These are phyloP conservation scores for Parachaetomium inaequale DNA, from an alignment of 495 filamentous ascomycete genomes.

Conservation along the genomic window DNA sequence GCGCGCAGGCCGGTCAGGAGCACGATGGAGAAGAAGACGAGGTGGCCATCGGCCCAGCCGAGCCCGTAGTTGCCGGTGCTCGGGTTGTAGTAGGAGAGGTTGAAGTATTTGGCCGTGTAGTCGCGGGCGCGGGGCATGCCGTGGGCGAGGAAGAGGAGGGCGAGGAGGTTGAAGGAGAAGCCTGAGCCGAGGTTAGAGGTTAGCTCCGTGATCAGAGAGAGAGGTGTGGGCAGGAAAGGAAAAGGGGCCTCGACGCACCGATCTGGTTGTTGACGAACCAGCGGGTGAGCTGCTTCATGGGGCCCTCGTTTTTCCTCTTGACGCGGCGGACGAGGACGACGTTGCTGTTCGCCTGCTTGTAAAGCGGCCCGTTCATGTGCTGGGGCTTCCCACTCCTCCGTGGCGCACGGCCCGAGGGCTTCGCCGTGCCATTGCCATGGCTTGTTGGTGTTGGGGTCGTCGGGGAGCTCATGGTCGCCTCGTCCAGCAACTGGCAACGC, in stretches of 20 bases:
- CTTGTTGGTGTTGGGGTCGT: slow-evolving; percentile 4
- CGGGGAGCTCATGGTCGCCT: slow-evolving; percentile 15
- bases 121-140: slow-evolving; percentile 72
- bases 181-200: slow-evolving; percentile 19
- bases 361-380: slow-evolving; percentile 47
- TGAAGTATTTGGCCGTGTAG: slow-evolving; percentile 81
- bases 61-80: slow-evolving; percentile 62
- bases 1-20: slow-evolving; percentile 83
- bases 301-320: slow-evolving; percentile 46
- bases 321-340: slow-evolving; percentile 44
- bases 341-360: slow-evolving; percentile 45
- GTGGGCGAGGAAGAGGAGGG: slow-evolving; percentile 73
- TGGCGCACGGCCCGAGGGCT: slow-evolving; percentile 14
- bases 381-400: slow-evolving; percentile 27
- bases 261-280: slow-evolving; percentile 56
- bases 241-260: slow-evolving; percentile 37
- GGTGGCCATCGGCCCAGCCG: slow-evolving; percentile 74
- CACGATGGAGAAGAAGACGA: slow-evolving; percentile 75
- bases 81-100: slow-evolving; percentile 75
- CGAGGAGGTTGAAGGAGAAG: slow-evolving; percentile 52
- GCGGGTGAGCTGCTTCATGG: slow-evolving; percentile 38
- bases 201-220: neutral
- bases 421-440: slow-evolving; percentile 10
- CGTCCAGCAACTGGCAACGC: slow-evolving; percentile 10
- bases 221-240: neutral